Base-by-base conservation (phyloP, 129 eudicot genomes). In the Kitagawia praeruptora region DNA sequence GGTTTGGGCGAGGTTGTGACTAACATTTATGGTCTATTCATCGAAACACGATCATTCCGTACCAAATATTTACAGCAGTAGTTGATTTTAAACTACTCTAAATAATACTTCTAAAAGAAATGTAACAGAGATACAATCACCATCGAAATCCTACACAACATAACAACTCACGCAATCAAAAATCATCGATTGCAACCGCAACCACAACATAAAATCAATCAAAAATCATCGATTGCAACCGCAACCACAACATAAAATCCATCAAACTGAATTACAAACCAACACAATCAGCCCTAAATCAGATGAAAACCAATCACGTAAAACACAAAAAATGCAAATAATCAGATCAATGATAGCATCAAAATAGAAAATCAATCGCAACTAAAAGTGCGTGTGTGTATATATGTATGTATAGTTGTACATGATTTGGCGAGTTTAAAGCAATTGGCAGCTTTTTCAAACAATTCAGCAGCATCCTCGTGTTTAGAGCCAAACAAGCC, bases 341-440 rank as follows among this genome's bases (percentile, higher is more conserved):
- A 49, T 49, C 66, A 23, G 66, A 58, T 58, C 13, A 19, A 21
- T 5, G 8, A 14, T 0, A 53, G 21, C 61, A 54, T 54, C 1
- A 19, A 58, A 18, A 56, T 14, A 56, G 27, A 6, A 8, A 56
- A 21, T 46, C 0, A 46, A 46, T 46, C 10, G 12, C 42, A 40
- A 40, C 0, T 2, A 40, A 5, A 40, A 40, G 13, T 46, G 2
- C 0, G 8, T 18, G 58, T 18, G 37, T 42, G 51, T n/a, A n/a
- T n/a, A n/a, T n/a, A n/a, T n/a, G n/a, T n/a, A n/a, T n/a, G n/a
- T n/a, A n/a, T n/a, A n/a, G n/a, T n/a, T n/a, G n/a, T 88, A 91
- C 98, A 93, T 25, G 98, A 88, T 89, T 93, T 93, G 74, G 90
- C 96, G 54, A 93, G 91, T 82, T 93, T 93, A 86, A 75, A 93